Evolutionary conservation across 1,284 basidiomycete genomes (phyloP).

Genomic region (Phaffia rhodozyma): DNA sequence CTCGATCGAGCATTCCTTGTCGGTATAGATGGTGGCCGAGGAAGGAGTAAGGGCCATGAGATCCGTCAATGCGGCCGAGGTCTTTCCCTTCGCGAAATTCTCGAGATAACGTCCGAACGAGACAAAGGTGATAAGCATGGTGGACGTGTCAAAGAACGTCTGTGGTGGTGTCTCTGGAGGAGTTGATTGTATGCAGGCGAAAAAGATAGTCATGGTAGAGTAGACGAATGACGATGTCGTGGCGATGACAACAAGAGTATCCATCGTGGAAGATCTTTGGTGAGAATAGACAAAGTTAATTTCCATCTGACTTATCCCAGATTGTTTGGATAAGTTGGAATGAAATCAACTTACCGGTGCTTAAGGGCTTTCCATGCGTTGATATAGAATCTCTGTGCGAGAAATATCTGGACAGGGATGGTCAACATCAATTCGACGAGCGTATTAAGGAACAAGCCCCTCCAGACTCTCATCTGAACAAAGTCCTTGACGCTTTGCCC

Average conservation of each 20-base stretch:
- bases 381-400: constrained; percentile 76
- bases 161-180: constrained; percentile 43
- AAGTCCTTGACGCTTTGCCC: constrained; percentile 33
- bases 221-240: constrained; percentile 90
- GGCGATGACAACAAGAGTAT: constrained; percentile 90
- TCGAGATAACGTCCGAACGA: constrained; percentile 91
- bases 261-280: constrained; percentile 44
- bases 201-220: constrained; percentile 61
- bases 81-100: constrained; percentile 93
- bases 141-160: constrained; percentile 96
- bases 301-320: neutral
- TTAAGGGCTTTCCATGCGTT: constrained; percentile 82
- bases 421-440: constrained; percentile 69
- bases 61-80: constrained; percentile 88
- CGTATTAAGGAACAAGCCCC: constrained; percentile 71
- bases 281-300: neutral
- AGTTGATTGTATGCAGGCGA: constrained; percentile 51
- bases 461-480: constrained; percentile 38
- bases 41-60: constrained; percentile 89
- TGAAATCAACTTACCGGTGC: constrained; percentile 48
- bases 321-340: neutral
- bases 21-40: constrained; percentile 86
- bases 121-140: constrained; percentile 97
- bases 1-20: constrained; percentile 26
- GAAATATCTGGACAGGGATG: constrained; percentile 85